phyloP scores from a whole-genome alignment of 169 alveolate species.

The Eimeria praecox region DNA sequence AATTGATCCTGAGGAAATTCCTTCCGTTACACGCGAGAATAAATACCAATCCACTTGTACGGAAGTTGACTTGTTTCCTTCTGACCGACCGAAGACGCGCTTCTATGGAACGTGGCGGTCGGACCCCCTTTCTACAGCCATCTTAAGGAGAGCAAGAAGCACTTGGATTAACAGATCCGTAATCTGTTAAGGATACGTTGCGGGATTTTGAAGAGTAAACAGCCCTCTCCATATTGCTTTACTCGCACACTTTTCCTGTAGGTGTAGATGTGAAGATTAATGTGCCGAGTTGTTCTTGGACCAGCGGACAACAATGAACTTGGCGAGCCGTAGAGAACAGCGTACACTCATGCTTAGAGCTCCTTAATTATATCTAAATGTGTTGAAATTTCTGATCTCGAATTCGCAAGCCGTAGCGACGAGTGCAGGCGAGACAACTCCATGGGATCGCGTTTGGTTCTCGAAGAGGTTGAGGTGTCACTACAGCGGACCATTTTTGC shows the following conservation, averaged over 20 bases:
- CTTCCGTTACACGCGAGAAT: background rate
- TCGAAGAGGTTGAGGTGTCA: background rate
- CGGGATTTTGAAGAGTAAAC: background rate
- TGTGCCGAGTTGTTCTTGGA: background rate
- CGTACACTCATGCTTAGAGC: background rate
- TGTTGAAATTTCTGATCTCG: background rate
- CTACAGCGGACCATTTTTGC: conserved; percentile 48
- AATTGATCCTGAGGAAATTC: background rate
- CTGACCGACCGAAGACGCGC: background rate
- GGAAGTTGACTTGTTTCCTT: background rate
- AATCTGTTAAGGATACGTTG: background rate
- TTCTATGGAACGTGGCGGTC: background rate
- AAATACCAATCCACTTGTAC: background rate
- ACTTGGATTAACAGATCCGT: background rate
- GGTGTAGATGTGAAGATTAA: background rate
- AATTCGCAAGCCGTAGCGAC: background rate
- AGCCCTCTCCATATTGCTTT: background rate
- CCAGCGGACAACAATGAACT: background rate
- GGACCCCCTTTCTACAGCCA: background rate
- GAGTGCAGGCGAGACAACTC: background rate
- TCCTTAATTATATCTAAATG: background rate
- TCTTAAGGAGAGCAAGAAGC: background rate
- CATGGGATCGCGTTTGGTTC: background rate
- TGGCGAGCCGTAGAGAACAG: background rate
- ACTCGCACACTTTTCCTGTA: background rate